phyloP scores from a whole-genome alignment of 2,329 filamentous ascomycete genomes.

The Claviceps maximensis region DNA sequence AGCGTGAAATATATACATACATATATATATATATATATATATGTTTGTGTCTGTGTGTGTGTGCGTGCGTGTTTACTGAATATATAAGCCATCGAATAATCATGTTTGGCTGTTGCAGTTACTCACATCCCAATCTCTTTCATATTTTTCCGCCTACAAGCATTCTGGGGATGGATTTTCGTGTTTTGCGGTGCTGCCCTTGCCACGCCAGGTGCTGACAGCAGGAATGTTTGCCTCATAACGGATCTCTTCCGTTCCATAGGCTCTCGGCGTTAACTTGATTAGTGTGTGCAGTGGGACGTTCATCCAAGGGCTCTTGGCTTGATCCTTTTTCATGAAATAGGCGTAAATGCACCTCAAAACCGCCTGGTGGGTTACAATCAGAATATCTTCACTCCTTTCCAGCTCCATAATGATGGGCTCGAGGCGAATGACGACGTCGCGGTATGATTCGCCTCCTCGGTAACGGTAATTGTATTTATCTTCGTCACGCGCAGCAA shows the following conservation, averaged over 20 bases:
- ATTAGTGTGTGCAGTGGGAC: conserved; percentile 93
- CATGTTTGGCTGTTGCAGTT: neutral
- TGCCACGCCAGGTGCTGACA: conserved; percentile 90
- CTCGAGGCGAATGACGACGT: conserved; percentile 93
- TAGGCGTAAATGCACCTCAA: conserved; percentile 96
- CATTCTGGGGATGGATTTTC: conserved; percentile 42
- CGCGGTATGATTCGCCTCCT: conserved; percentile 87
- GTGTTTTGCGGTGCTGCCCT: conserved; percentile 85
- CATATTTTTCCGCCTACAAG: conserved; percentile 11
- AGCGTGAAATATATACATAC: no score
- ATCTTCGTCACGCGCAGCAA: conserved; percentile 88
- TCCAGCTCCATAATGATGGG: conserved; percentile 99
- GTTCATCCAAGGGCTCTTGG: conserved; percentile 94
- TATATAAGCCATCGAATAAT: no score
- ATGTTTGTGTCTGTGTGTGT: no score
- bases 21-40: no score
- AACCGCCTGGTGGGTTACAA: conserved; percentile 95
- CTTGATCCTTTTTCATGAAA: conserved; percentile 94
- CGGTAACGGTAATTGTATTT: conserved; percentile 99
- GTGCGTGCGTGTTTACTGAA: no score
- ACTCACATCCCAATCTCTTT: neutral
- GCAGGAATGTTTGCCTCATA: conserved; percentile 87
- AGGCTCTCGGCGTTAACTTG: conserved; percentile 88
- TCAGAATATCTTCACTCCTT: conserved; percentile 89
- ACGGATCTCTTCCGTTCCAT: conserved; percentile 80